Evolutionary conservation across 345 rosid genomes (phyloP), one percentile per base, ranked within the genome.

Genomic region (Eucalyptus curtisii): DNA sequence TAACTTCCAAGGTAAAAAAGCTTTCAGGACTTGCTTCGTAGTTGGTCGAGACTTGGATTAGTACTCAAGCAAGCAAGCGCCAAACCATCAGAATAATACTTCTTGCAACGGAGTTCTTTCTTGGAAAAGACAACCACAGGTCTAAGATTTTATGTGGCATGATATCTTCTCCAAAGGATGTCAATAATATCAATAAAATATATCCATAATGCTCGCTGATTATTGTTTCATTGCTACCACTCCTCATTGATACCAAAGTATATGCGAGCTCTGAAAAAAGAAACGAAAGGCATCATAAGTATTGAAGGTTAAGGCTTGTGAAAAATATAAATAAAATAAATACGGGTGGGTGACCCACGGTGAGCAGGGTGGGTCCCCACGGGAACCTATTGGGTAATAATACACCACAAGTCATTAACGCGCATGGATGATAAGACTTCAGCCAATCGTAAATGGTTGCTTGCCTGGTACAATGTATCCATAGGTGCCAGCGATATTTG

Each of bases 151-250:
- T 37, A 5, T 10, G 3, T 7, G 30, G 57, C 33, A 15, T 3
- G 11, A 85, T 31, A 25, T 85, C 22, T 37, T 88, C 44, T 37
- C 3, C n/a, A 25, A 7, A 16, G 27, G 30, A 13, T 52, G 86
- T 37, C 33, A 53, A 66, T 3, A 52, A 3, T 24, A 82, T 42
- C 19, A 50, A 33, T 19, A 90, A 86, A 11, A 92, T 88, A 24
- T 90, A 90, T 1, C 87, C 88, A 14, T 91, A 88, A 87, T 90
- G 92, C n/a, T 76, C 37, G 22, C 92, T 91, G 87, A 89, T 88
- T 6, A 90, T 25, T 13, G 86, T 76, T 84, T 92, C 10, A 92
- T 55, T 6, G 64, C 42, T 50, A 92, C 87, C 4, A 89, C 90
- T 15, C 91, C 91, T 92, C 88, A 10, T 79, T 90, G 8, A 89